Base-by-base conservation (phyloP, 352 stramenopile genomes). In the Phytophthora megakarya region DNA sequence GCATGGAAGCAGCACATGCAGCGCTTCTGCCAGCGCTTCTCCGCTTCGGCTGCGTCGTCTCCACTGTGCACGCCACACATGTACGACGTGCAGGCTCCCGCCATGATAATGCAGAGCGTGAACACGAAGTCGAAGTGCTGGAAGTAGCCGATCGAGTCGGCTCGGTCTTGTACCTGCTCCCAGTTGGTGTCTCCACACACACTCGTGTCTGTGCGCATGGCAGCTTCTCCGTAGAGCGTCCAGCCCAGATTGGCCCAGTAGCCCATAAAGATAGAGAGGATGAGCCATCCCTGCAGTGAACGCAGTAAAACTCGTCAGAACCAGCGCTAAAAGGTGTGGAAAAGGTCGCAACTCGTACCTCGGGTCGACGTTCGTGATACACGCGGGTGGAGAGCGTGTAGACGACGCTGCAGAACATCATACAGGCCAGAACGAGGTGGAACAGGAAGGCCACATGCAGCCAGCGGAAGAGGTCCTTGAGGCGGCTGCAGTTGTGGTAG, bases 51-150 rank as follows among this genome's bases (percentile, higher is more conserved):
- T 11, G 78, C 65, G 50, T 87, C 74, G 11, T 70, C 62, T 65
- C 70, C 77, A 40, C 74, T 87, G 70, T 89, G 81, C 26, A 89
- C 78, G 30, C 84, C 80, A 45, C 83, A 92, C 61, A 90, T 72
- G 35, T 88, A 90, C 3, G 76, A 88, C 47, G 80, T 80, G 46
- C 77, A 90, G 21, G 52, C 68, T 10, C 77, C 66, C 5, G 76
- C 33, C 11, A 39, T 21, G 13, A 87, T 69, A 40, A 86, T 54
- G 6, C 72, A 69, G 5, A 81, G 16, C 6, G 82, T 80, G 46
- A 91, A 75, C 1, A 91, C 56, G 50, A 89, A 88, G 43, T 91
- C 82, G 58, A 84, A 86, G 63, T 91, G 80, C 69, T 89, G 82
- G 48, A 86, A 81, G 54, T 81, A 80, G 19, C 60, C 70, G 50